Evolutionary conservation across 257 asterid genomes (phyloP), one percentile per base, ranked within the genome.

Genomic region (Solanum virginianum): DNA sequence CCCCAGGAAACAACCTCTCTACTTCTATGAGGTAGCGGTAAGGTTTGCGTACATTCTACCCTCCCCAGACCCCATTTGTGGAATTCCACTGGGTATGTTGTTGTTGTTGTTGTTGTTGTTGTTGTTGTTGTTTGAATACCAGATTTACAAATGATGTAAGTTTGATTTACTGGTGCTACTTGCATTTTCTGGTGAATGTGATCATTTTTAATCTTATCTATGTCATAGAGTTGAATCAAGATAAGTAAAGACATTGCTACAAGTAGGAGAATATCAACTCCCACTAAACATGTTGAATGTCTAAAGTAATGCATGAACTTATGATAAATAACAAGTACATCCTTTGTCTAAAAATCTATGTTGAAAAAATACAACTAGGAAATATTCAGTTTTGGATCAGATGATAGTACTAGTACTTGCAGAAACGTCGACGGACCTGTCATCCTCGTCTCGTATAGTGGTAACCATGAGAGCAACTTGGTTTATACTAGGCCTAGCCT

Each of bases 351-450:
- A 70, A 18, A 17, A 18, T 41, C 54, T 10, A 70, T 70, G 18
- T 17, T 18, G 18, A 70, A 41, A 20, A 8, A 36, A 17, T 36
- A 69, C 9, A 17, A 36, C 15, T 36, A 4, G 8, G 72, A n/a
- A 15, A 18, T 16, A 4, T 39, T n/a, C 4, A 13, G 20, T 4
- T n/a, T 54, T 80, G 17, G 17, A 57, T 43, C 43, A 86, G 43
- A 80, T 63, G 26, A 65, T 16, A 15, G 80, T 65, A 13, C 80
- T 84, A 11, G 87, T 86, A 16, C 81, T 56, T 53, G 83, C 91
- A 8, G 97, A 93, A 69, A 87, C 90, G 6, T 93, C 95, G 86
- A 91, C 56, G 39, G 97, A 94, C 85, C 88, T 91, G 80, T 94
- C 94, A 7, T 95, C 95, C 22, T 94, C 97, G 16, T 94, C 97